Evolutionary conservation across 1,284 basidiomycete genomes (phyloP).

Genomic region (Mycosarcoma maydis): DNA sequence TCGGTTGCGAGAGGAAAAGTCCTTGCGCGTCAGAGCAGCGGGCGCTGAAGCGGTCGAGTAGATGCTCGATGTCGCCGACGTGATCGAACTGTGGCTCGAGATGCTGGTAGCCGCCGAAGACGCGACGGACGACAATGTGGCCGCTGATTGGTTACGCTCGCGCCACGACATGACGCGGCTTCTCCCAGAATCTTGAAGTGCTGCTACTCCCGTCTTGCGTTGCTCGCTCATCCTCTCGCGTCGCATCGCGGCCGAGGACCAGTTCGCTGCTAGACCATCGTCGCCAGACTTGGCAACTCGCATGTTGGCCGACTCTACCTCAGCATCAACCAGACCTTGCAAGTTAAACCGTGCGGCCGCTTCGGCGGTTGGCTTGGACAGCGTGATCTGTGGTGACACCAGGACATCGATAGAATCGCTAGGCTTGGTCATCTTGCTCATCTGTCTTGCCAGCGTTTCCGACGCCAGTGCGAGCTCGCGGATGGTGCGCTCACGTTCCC

Average conservation of each 20-base stretch:
- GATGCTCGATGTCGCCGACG: conserved; percentile 50
- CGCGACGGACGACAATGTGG: conserved; percentile 32
- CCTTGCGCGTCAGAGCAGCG: conserved; percentile 43
- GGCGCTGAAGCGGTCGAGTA: conserved; percentile 56
- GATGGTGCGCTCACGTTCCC: conserved; percentile 44
- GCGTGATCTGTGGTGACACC: conserved; percentile 11
- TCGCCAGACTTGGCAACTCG: conserved; percentile 1
- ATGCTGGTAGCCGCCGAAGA: conserved; percentile 35
- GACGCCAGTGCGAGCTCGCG: conserved; percentile 53
- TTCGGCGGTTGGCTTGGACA: conserved; percentile 44
- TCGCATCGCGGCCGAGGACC: conserved; percentile 45
- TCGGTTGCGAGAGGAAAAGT: conserved; percentile 26
- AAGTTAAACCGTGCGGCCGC: conserved; percentile 36
- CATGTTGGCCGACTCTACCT: not conserved
- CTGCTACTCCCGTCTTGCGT: conserved; percentile 23
- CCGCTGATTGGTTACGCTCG: conserved; percentile 48
- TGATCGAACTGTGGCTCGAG: conserved; percentile 32
- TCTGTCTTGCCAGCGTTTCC: conserved; percentile 52
- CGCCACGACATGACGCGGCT: conserved; percentile 51
- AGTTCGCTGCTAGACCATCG: conserved; percentile 21
- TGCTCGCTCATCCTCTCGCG: conserved; percentile 53
- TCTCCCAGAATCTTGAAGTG: conserved; percentile 34
- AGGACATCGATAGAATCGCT: conserved; percentile 25
- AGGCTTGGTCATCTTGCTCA: conserved; percentile 52
- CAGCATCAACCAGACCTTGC: conserved; percentile 18